Percentiles rank a stretch among this genome's conserved stretches.
phyloP scores from a whole-genome alignment of 2,329 filamentous ascomycete species.

The Colletotrichum sp. region DNA sequence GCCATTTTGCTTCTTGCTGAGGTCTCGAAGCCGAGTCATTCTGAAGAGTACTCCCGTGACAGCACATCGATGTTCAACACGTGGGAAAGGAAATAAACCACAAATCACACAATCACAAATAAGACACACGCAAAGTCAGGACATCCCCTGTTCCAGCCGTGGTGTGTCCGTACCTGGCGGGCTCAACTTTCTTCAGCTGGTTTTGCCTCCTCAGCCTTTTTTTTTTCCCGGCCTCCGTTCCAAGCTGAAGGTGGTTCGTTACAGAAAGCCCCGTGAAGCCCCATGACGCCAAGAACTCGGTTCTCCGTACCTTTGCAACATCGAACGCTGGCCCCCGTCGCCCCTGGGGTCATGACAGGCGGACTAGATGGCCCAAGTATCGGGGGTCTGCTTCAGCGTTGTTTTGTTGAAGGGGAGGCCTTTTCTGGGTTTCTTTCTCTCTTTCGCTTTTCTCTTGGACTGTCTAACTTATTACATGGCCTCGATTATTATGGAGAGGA shows the following conservation, averaged over 20 bases:
- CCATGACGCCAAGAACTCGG: slow-evolving; percentile 1
- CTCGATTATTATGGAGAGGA: not conserved
- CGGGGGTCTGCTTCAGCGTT: not conserved
- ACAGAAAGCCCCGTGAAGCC: not conserved
- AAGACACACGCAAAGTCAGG: not conserved
- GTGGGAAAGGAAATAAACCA: not conserved
- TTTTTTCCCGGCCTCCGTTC: not conserved
- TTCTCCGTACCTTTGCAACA: not conserved
- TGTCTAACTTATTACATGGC: rapidly evolving
- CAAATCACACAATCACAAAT: not conserved
- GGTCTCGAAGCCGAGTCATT: not conserved
- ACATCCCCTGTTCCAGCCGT: not conserved
- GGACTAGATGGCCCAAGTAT: not conserved
- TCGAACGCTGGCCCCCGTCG: not conserved
- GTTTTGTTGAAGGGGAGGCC: not conserved
- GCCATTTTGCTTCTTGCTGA: not conserved
- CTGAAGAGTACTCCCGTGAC: not conserved
- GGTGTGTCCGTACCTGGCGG: no score
- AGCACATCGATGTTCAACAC: not conserved
- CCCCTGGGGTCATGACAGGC: not conserved
- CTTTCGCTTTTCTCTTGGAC: not conserved
- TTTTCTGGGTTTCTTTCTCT: not conserved
- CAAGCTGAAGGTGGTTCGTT: not conserved
- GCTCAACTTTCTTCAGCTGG: not conserved
- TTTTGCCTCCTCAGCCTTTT: not conserved